Base-by-base conservation (phyloP, 2,329 filamentous ascomycete genomes). In the Aspergillus calidoustus region DNA sequence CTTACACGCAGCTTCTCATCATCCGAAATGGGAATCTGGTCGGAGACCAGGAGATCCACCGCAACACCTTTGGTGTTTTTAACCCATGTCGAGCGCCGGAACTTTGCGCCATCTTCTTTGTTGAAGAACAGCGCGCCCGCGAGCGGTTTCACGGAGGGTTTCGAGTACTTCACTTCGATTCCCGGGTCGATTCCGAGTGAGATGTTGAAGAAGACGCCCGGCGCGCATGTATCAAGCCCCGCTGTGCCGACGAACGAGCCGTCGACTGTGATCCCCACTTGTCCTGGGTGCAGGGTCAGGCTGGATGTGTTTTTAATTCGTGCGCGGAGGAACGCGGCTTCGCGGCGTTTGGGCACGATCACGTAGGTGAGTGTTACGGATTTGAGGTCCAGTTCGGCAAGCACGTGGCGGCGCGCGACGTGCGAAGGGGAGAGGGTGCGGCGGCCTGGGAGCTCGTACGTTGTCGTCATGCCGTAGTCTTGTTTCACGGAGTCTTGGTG, bases 401-500 rank as follows among this genome's bases (percentile, higher is more conserved):
- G 75, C 43, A 77, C 73, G 59, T 79, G 76, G 25, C 77, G 74
- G 8, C 77, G 71, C 30, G 69, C 67, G 9, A 72, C 65, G 43
- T 64, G 69, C 0, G 76, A 78, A 5, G 78, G 77, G 2, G 60
- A 63, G 2, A 80, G 63, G 1, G 76, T 79, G 56, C 76, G 77
- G 2, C 64, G 65, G 4, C 77, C 75, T 1, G 77, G 77, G 3
- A 80, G 70, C 17, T 79, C 73, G 63, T 80, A 80, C 5, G 73
- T 75, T 6, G 78, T 76, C 11, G 77, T 80, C 19, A 80, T 66
- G n/a, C 78, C 78, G 57, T 74, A 72, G 57, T 79, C 73, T 65
- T 79, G 75, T 62, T 76, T 77, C 41, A 71, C 54, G 8, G 77
- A 74, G 60, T 78, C 75, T 60, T 76, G 74, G 61, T 69, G 59